Evolutionary conservation across 352 stramenopile genomes (phyloP), one percentile per base, ranked within the genome.

Genomic region (Pythium grandisporangium): DNA sequence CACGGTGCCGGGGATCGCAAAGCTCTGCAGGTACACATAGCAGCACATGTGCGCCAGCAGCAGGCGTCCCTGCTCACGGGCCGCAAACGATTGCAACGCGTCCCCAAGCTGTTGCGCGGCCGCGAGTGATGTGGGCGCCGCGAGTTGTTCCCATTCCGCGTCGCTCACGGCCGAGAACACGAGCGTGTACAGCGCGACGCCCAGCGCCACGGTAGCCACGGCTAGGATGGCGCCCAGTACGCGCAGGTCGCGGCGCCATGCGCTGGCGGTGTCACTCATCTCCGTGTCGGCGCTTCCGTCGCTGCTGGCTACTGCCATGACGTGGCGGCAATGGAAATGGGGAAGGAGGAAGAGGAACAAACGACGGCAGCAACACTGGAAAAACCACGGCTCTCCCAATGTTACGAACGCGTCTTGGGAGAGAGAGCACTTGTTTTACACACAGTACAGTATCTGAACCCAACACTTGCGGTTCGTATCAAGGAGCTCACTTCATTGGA

Each of bases 21-120:
- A 90, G 21, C 66, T 86, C 55, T 90, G 77, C 38, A 87, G 41
- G 46, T 83, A 90, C 42, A 90, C 30, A 51, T 90, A 87, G 48
- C 65, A 83, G 33, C 60, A 62, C 56, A 70, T 78, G 58, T 90
- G 77, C 16, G 71, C 74, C 12, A 86, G 42, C 33, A 87, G 57
- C 19, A 89, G 46, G 7, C 70, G 52, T 4, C 38, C 44, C 3
- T 45, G 53, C 38, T 62, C 61, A 10, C 60, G 61, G 14, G 62
- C 53, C 16, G 76, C 56, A 30, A 85, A 73, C 39, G 59, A 63
- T 50, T 77, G 59, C 33, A 86, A 55, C 37, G 61, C 73, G 39
- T 77, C 62, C n/a, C 70, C 76, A 6, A 89, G 62, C 35, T 78
- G 61, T 45, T 89, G 62, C 10, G 72, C 76, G 5, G 65, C 51